Base-by-base conservation (phyloP, 768 basidiomycete species). In the Podaxis sp. region DNA sequence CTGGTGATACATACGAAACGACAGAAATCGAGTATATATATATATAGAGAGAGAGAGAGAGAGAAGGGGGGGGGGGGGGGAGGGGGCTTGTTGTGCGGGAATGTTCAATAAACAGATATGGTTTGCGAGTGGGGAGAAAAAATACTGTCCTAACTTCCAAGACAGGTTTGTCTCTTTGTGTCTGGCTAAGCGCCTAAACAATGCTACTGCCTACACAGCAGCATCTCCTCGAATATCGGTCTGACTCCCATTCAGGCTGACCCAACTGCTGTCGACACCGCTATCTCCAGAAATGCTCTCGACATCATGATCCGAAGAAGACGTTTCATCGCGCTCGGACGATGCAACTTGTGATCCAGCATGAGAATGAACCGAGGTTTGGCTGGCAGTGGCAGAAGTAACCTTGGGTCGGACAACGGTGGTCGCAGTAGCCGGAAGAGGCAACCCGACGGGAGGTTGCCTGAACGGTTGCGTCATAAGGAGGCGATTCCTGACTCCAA, bases 251-350 rank as follows among this genome's bases (percentile, higher is more conserved):
- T 78, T 73, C 68, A 91, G 73, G 69, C 84, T 90, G 55, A 93
- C 75, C 90, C 90, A 93, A 63, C 88, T 90, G 50, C 71, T 74
- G 52, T 83, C 82, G 27, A 82, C 83, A 16, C 52, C 52, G 11
- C 77, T 73, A 64, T 83, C 84, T 1, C 79, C 81, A 14, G 73
- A 70, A 66, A 82, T 86, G 65, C 87, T 87, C 71, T 90, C 89
- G 10, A 82, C 77, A 60, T 91, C 90, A 5, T 82, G 81, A 56
- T 91, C 89, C 0, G 88, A 89, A 47, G 75, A 79, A 47, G 75
- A 79, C 18, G 76, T 74, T 57, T 85, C 89, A 1, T 74, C 62
- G n/a, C 57, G 51, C 37, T 74, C 70, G 6, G 67, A 61, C 25
- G 66, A 56, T 28, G 59, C 57, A n/a, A 56, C 59, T 16, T 59